Base-by-base conservation (phyloP, 2,329 filamentous ascomycete species). In the Claviceps pusilla region DNA sequence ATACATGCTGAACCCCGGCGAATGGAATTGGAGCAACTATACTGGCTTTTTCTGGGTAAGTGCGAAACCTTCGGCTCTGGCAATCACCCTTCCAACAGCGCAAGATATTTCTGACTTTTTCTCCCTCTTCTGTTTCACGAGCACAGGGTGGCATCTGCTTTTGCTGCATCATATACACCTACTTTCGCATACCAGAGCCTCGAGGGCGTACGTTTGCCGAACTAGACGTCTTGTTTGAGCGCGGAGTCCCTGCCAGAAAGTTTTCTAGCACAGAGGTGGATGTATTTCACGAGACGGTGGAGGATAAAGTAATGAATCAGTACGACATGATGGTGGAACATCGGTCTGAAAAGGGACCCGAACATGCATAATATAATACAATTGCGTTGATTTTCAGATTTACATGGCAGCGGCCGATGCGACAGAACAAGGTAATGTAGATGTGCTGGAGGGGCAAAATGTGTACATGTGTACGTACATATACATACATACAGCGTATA, bases 1-100 rank as follows among this genome's bases (percentile, higher is more conserved):
- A 0, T 95, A 94, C 70, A 95, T 95, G 89, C 77, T 95, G 46
- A 95, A 95, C 70, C 88, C 89, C 0, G 77, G 75, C 1, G 85
- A 82, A 0, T 95, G 90, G 89, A 74, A 94, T 69, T 95, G 89
- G 89, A 76, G 80, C 57, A 93, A 93, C 70, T 93, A 79, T 62
- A 80, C 89, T 0, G 89, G 89, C 33, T 94, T 95, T 72, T 94
- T 94, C 74, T 89, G 89, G 86, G 69, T 77, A 66, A 63, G 73
- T 19, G n/a, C 9, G 16, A 48, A 46, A 4, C 24, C 2, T 33
- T 33, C 31, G 19, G 19, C 19, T 19, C 19, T 19, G 19, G 19
- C 31, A 33, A 33, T 4, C 31, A 16, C 11, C 14, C 14, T 5
- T 10, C 3, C n/a, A 51, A 51, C 7, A 3, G n/a, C 4, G 11